Evolutionary conservation across 139 green algal genomes (phyloP).

Genomic region (Auxenochlorella pyrenoidosa): DNA sequence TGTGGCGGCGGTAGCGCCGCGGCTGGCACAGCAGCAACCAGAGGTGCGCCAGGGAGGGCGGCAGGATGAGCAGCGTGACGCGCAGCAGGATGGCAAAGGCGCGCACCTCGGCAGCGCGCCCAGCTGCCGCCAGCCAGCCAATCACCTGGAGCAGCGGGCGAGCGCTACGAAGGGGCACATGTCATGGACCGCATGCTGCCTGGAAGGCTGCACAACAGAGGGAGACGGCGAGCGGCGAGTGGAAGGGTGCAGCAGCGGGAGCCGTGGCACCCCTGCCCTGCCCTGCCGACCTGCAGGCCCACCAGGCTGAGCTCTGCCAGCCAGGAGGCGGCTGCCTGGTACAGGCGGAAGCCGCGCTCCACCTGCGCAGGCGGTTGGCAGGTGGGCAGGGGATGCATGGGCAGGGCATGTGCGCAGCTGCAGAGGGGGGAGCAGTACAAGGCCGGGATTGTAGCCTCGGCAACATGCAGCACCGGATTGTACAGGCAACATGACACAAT

Average conservation of each 20-base stretch:
- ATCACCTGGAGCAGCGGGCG: not conserved
- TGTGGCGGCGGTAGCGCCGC: not conserved
- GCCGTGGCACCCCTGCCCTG: not conserved
- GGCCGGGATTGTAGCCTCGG: too few species aligned
- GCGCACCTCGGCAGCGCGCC: not conserved
- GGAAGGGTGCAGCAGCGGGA: not conserved
- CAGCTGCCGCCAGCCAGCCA: not conserved
- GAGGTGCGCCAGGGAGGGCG: not conserved
- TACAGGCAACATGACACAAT: too few species aligned
- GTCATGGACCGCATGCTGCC: not conserved
- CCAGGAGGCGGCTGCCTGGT: not conserved
- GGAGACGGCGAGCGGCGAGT: not conserved
- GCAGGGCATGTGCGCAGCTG: too few species aligned
- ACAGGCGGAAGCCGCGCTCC: not conserved
- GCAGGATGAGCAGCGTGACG: constrained; percentile 1
- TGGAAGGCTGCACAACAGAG: not conserved
- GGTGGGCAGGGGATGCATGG: too few species aligned
- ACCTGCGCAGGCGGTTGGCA: not conserved
- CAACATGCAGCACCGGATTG: too few species aligned
- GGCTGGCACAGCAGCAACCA: not conserved
- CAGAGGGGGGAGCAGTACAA: too few species aligned
- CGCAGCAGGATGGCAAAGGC: not conserved
- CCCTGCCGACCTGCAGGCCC: not conserved
- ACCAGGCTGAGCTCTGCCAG: not conserved
- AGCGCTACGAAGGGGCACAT: not conserved